A percentile compares a stretch with the other conserved stretches of the same genome.
These are phyloP conservation scores for Dioscorea dumetorum DNA, from an alignment of 106 monocot species.

Conservation along the genomic window DNA sequence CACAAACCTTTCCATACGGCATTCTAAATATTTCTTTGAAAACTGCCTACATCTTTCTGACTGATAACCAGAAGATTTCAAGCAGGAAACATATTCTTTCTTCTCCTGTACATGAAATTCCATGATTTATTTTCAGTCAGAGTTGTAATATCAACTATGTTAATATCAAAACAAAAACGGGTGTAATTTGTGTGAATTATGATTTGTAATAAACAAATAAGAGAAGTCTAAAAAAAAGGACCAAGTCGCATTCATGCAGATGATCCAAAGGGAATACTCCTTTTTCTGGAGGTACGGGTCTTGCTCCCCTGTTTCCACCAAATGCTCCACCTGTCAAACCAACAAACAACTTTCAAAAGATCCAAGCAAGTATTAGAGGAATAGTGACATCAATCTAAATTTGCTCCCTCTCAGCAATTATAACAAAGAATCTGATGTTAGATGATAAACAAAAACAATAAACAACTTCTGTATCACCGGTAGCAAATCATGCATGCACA, in stretches of 20 bases:
- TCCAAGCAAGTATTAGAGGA: no score
- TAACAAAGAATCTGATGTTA: no score
- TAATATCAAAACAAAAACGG: no score
- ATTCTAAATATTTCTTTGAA: slow-evolving; percentile 73
- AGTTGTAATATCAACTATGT: no score
- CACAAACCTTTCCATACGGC: slow-evolving; percentile 72
- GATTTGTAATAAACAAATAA: neutral
- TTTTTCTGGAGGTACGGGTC: slow-evolving; percentile 89
- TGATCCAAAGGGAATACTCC: slow-evolving; percentile 97
- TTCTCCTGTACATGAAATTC: slow-evolving; percentile 36
- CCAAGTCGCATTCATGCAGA: slow-evolving; percentile 82
- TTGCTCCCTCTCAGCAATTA: no score
- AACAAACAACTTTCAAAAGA: neutral
- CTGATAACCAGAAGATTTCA: slow-evolving; percentile 49
- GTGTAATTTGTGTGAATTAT: neutral
- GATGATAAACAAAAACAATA: no score
- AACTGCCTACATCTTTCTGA: slow-evolving; percentile 57
- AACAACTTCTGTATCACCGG: no score
- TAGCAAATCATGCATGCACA: no score
- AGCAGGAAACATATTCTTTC: slow-evolving; percentile 65
- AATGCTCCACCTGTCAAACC: slow-evolving; percentile 50
- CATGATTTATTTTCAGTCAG: no score
- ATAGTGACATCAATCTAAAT: no score
- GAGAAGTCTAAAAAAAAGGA: slow-evolving; percentile 2
- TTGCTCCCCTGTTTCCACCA: slow-evolving; percentile 87